Percentiles rank a stretch among this genome's conserved stretches.
Evolutionary conservation across 208 protist species (phyloP).

Genomic region (Trypanosoma rangeli): DNA sequence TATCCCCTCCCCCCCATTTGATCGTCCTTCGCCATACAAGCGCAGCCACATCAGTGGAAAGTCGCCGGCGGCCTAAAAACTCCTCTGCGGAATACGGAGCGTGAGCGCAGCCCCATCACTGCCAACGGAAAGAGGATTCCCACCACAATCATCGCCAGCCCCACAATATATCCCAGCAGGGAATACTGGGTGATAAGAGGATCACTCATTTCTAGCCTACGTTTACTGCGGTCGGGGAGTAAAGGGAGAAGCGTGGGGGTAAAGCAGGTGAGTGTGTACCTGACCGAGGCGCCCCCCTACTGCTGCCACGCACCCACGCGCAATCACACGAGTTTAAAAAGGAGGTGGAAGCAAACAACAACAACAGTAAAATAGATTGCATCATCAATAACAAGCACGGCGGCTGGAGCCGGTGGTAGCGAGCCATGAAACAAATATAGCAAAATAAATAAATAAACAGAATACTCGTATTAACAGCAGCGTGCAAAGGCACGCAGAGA

Average conservation of each 20-base stretch:
- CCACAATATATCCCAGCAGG: slow-evolving; percentile 35
- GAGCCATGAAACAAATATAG: not conserved
- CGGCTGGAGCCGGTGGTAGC: slow-evolving; percentile 2
- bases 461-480: not conserved
- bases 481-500: not conserved
- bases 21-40: not conserved
- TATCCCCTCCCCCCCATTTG: not conserved
- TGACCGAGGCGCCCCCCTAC: not conserved
- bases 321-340: slow-evolving; percentile 11
- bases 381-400: slow-evolving; percentile 22
- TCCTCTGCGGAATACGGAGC: slow-evolving; percentile 50
- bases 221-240: not conserved
- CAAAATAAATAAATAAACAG: slow-evolving; percentile 7
- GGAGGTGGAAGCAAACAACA: slow-evolving; percentile 4
- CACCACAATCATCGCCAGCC: slow-evolving; percentile 38
- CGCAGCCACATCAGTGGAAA: slow-evolving; percentile 34
- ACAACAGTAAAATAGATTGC: slow-evolving; percentile 11
- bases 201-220: slow-evolving; percentile 1
- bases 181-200: slow-evolving; percentile 13
- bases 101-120: slow-evolving; percentile 62
- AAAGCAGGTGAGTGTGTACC: not conserved
- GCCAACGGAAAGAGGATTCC: slow-evolving; percentile 46
- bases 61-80: slow-evolving; percentile 33
- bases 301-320: not conserved
- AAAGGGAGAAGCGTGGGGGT: not conserved